Percentiles rank a stretch among this genome's conserved stretches.
phyloP scores from a whole-genome alignment of 164 flowering plant species.

The Dillenia turbinata region DNA sequence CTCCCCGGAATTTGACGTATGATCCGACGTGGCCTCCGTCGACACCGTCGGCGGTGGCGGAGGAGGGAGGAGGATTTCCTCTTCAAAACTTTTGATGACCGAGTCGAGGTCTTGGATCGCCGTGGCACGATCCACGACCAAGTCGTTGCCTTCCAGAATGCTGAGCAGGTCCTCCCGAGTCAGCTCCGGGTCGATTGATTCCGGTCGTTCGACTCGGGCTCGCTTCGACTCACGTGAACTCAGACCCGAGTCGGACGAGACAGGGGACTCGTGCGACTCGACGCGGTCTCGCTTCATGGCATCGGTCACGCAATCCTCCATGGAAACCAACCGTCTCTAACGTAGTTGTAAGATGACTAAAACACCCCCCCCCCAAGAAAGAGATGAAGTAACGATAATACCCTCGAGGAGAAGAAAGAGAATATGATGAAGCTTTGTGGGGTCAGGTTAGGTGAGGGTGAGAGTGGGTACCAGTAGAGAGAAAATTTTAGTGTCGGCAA shows the following conservation, averaged over 20 bases:
- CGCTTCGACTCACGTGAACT: constrained; percentile 16
- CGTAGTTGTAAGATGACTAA: too few species aligned
- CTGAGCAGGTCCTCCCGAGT: constrained; percentile 10
- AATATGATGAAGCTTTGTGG: too few species aligned
- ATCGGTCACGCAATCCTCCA: too few species aligned
- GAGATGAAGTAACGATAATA: too few species aligned
- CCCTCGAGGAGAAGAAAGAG: too few species aligned
- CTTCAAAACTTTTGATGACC: constrained; percentile 42
- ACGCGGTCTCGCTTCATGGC: too few species aligned
- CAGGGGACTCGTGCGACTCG: not conserved
- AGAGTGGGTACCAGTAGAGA: too few species aligned
- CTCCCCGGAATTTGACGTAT: constrained; percentile 22
- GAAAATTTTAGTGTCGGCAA: too few species aligned
- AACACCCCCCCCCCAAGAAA: too few species aligned
- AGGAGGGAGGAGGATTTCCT: constrained; percentile 25
- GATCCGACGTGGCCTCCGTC: not conserved
- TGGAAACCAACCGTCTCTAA: too few species aligned
- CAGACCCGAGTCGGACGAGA: not conserved
- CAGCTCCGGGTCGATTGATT: constrained; percentile 16
- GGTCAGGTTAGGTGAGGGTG: too few species aligned
- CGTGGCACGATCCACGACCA: constrained; percentile 10
- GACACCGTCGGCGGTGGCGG: constrained; percentile 3
- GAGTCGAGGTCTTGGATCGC: constrained; percentile 31
- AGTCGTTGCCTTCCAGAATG: too few species aligned
- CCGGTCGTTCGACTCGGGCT: constrained; percentile 19